These are phyloP conservation scores for Yamadazyma spencermartinsiae DNA, from an alignment of 1,139 yeast species.

Conservation along the genomic window DNA sequence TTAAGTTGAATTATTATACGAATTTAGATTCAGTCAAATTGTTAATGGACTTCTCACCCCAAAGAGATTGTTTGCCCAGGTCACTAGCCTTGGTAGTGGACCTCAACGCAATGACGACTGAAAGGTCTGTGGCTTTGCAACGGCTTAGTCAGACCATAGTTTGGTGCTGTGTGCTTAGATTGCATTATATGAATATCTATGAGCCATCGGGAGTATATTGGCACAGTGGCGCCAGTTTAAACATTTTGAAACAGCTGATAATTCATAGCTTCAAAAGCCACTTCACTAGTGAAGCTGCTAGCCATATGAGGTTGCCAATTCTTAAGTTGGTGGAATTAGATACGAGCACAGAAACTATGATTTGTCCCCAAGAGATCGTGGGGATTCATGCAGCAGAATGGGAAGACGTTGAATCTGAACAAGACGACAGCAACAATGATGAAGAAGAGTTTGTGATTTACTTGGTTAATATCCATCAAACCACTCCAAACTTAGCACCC, in stretches of 20 bases:
- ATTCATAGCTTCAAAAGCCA: not conserved
- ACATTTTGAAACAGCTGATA: not conserved
- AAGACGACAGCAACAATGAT: not conserved
- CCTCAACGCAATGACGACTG: not conserved
- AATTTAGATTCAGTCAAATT: not conserved
- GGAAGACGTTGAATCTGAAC: not conserved
- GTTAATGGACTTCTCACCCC: not conserved
- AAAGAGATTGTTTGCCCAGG: not conserved
- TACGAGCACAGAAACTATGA: not conserved
- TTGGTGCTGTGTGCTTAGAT: conserved; percentile 1
- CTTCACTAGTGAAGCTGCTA: not conserved
- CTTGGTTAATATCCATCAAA: not conserved
- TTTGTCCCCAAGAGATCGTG: not conserved
- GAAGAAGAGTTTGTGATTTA: not conserved
- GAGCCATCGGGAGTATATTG: not conserved
- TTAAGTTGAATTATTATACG: conserved; percentile 1
- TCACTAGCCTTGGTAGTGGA: not conserved
- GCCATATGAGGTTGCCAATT: not conserved
- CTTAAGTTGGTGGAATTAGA: conserved; percentile 1
- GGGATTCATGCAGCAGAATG: not conserved
- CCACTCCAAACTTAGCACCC: not conserved
- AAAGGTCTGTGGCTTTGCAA: not conserved
- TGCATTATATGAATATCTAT: not conserved
- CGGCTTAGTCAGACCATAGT: not conserved
- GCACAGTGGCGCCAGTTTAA: conserved; percentile 1